Percentiles rank a stretch among this genome's conserved stretches.
Conservation (phyloP, 1,284 basidiomycete species). For the Marasmius tenuissimus region DNA sequence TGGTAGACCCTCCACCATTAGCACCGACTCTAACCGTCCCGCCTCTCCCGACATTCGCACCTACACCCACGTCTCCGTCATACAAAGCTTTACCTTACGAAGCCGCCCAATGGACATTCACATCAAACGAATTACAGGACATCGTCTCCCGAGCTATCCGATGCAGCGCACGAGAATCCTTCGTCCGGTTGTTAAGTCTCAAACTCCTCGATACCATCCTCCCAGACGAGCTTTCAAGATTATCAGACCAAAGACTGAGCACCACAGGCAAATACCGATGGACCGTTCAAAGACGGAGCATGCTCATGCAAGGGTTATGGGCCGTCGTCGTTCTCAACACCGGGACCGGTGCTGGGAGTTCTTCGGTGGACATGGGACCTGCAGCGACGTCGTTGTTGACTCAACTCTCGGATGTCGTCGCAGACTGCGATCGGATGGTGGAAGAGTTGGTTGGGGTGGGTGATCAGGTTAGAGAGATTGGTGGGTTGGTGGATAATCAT, state of each 20-base stretch:
- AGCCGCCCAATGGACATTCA: constrained; percentile 50
- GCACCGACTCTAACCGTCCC: neutral
- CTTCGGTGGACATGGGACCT: too few relatives aligned
- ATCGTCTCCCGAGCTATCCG: constrained; percentile 76
- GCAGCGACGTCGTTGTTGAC: neutral
- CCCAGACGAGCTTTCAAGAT: constrained; percentile 54
- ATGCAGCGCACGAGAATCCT: constrained; percentile 66
- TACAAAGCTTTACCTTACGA: neutral
- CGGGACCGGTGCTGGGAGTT: constrained; percentile 33
- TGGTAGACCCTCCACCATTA: neutral
- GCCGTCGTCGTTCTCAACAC: constrained; percentile 54
- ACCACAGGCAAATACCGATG: constrained; percentile 70
- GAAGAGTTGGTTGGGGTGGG: constrained; percentile 54
- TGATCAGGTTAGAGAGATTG: constrained; percentile 66
- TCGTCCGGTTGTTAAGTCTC: constrained; percentile 65
- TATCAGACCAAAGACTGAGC: constrained; percentile 46
- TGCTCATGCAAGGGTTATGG: constrained; percentile 59
- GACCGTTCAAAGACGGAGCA: constrained; percentile 64
- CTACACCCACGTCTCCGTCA: neutral
- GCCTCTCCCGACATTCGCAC: neutral
- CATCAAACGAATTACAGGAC: constrained; percentile 65
- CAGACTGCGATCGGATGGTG: constrained; percentile 57
- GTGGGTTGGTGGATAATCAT: constrained; percentile 60
- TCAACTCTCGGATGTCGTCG: constrained; percentile 60
- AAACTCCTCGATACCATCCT: constrained; percentile 60